Percentiles rank a stretch among this genome's conserved stretches.
Evolutionary conservation across 2,329 filamentous ascomycete species (phyloP).

Genomic region (Xylaria sp.): DNA sequence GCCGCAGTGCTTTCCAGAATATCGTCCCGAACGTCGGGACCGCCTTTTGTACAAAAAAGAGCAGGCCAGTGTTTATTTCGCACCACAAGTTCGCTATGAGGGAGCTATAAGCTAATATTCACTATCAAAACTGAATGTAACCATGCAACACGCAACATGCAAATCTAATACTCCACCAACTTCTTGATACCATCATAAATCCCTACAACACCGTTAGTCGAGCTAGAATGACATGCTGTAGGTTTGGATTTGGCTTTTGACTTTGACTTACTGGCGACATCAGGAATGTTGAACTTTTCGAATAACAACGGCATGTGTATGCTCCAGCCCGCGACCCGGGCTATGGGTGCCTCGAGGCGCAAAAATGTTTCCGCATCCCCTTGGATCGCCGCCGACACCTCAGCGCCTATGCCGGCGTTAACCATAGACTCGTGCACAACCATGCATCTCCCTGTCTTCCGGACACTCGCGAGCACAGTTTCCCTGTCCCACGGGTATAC

Average conservation of each 20-base stretch:
- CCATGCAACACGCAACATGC: background rate
- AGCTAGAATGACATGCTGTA: background rate
- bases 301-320: constrained; percentile 80
- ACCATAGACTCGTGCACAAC: constrained; percentile 94
- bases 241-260: constrained; percentile 55
- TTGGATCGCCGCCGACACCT: constrained; percentile 87
- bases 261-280: constrained; percentile 77
- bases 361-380: constrained; percentile 78
- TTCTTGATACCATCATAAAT: constrained; percentile 74
- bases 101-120: no score
- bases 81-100: no score
- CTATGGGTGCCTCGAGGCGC: constrained; percentile 82
- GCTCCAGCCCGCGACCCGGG: constrained; percentile 86
- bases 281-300: constrained; percentile 82
- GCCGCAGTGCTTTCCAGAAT: no score
- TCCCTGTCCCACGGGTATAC: constrained; percentile 91
- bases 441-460: constrained; percentile 83
- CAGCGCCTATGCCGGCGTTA: constrained; percentile 86
- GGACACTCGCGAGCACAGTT: constrained; percentile 79
- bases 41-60: no score
- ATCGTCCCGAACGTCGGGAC: no score
- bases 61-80: no score
- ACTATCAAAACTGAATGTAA: background rate
- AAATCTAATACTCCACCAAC: constrained; percentile 65
- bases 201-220: constrained; percentile 53